phyloP scores from a whole-genome alignment of 352 stramenopile species.

The Peronospora farinosa region DNA sequence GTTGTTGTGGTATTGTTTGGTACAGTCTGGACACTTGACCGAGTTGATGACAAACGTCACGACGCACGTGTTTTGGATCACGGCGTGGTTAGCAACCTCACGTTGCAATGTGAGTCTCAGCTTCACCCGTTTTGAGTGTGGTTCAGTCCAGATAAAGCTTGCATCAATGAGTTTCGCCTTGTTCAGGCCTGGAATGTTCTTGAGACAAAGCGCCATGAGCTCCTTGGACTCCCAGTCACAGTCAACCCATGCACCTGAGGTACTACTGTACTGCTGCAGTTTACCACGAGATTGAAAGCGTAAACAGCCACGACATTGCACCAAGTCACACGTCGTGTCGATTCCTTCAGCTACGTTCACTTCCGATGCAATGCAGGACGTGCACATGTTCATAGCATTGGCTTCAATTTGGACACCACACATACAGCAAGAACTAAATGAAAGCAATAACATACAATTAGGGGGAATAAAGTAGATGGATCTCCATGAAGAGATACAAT shows the following conservation, averaged over 20 bases:
- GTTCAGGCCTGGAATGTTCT: conserved; percentile 52
- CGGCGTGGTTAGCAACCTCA: conserved; percentile 63
- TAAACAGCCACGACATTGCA: conserved; percentile 63
- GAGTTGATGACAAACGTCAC: conserved; percentile 60
- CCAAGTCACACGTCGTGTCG: conserved; percentile 35
- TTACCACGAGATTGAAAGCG: conserved; percentile 59
- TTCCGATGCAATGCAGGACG: conserved; percentile 52
- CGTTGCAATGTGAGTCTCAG: conserved; percentile 60
- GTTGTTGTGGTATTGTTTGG: conserved; percentile 62
- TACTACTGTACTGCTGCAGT: conserved; percentile 33
- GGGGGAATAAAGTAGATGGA: not conserved
- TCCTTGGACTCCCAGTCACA: conserved; percentile 71
- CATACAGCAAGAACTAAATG: conserved; percentile 42
- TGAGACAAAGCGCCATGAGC: conserved; percentile 72
- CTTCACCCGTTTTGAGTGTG: conserved; percentile 75
- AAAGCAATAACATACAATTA: not conserved
- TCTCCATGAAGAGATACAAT: not conserved
- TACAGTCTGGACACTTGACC: conserved; percentile 67
- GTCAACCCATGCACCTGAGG: conserved; percentile 40
- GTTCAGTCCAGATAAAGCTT: conserved; percentile 78
- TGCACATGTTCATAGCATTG: conserved; percentile 79
- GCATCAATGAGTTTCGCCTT: conserved; percentile 77
- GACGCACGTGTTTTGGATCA: conserved; percentile 61
- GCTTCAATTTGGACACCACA: conserved; percentile 63
- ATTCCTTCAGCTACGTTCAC: conserved; percentile 75